Base-by-base conservation (phyloP, 2,329 filamentous ascomycete species). In the Monosporascus ibericus region DNA sequence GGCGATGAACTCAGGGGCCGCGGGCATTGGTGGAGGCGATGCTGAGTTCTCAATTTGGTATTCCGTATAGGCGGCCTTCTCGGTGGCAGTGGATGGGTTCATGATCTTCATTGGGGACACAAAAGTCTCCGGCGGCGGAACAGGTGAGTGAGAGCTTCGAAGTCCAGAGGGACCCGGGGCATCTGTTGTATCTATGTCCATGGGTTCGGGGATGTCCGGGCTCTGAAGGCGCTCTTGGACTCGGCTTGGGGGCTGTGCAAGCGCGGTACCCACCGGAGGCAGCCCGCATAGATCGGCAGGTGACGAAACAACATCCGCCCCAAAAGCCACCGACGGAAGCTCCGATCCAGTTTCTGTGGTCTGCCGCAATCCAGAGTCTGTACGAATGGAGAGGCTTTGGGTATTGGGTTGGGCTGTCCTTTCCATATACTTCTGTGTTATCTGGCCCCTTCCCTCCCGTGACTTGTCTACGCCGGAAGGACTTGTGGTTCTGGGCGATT, bases 181-280 rank as follows among this genome's bases (percentile, higher is more conserved):
- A 48, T 51, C 51, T 49, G 58, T 53, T 30, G 57, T 57, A 48
- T 66, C 62, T 24, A 65, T 47, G 36, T 68, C 61, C 65, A 68
- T 67, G 25, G 65, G 65, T 48, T 67, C 65, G 50, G 65, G 66
- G 54, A 68, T 66, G 44, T 63, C 65, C 42, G 66, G 66, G 55
- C 65, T 68, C 60, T 65, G 61, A 61, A 68, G 63, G 48, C 66
- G 63, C 60, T 62, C 60, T 47, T 59, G 59, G 49, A 57, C 52
- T 53, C 60, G 58, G 56, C 48, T 58, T 49, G 59, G 55, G 52
- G 57, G 56, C 52, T 60, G 63, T 58, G 63, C 47, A 38, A 27
- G 46, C 18, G 11, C 61, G 63, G 62, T 59, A 63, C 62, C 49
- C 52, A 42, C 55, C 53, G 55, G 64, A 66, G 64, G 64, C 54